Base-by-base conservation (phyloP, 768 basidiomycete genomes). In the Lepiota brunneoincarnata region DNA sequence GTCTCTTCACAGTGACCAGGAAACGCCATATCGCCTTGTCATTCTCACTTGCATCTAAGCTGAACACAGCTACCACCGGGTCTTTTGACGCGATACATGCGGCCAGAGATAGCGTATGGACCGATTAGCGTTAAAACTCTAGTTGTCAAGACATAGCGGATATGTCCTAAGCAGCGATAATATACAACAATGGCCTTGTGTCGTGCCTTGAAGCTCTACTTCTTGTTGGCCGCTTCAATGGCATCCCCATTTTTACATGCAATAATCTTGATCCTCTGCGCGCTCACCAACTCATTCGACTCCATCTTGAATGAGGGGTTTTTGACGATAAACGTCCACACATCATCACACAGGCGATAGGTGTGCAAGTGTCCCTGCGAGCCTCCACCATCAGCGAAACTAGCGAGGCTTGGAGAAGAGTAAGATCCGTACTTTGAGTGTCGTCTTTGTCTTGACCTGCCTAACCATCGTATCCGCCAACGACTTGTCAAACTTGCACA, bases 311-410 rank as follows among this genome's bases (percentile, higher is more conserved):
- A 96, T 18, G 75, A 74, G 26, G 95, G 89, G 61, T 95, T 86
- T 69, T 93, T 91, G 47, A 98, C 90, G 58, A 96, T 91, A 70
- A 98, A 99, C 49, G 96, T 98, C 97, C 97, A 98, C 44, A 98
- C 96, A 65, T 95, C 94, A 72, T 96, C 93, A 68, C 91, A 93
- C 3, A 93, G 78, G 6, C 92, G 84, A 69, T 97, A 99, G 2
- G 93, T 98, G 60, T 89, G 83, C 51, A 98, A 72, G 67, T 95
- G 90, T 15, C 93, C 96, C 92, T 91, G 58, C 24, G 15, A 0
- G 10, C 23, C n/a, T 11, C 15, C 5, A 11, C 24, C 4, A 14
- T 21, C 31, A 52, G 41, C 35, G 11, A 37, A 35, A 34, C 28
- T 20, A 50, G n/a, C n/a, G n/a, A n/a, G n/a, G n/a, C 38, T 17